These are phyloP conservation scores for Plectranthus barbatus DNA, from an alignment of 257 asterid genomes.

Conservation along the genomic window DNA sequence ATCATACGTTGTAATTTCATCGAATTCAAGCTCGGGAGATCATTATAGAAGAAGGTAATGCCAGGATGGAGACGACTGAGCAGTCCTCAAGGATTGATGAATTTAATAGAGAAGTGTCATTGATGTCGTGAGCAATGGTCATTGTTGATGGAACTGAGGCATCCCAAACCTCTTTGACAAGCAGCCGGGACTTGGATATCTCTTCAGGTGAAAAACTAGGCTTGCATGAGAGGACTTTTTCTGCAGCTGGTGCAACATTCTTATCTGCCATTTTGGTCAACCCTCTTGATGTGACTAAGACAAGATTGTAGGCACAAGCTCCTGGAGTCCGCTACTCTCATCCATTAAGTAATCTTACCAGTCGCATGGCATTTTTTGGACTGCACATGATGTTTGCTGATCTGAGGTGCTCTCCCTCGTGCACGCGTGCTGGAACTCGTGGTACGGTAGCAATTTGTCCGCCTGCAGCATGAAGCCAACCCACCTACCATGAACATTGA, in stretches of 20 bases:
- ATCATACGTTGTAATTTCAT: not conserved
- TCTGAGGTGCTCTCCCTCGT: slow-evolving; percentile 94
- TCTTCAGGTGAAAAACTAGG: slow-evolving; percentile 35
- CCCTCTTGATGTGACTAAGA: slow-evolving; percentile 91
- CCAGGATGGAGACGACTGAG: slow-evolving; percentile 35
- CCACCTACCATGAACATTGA: no score
- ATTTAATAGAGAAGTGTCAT: slow-evolving; percentile 23
- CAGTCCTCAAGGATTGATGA: slow-evolving; percentile 30
- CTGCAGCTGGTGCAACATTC: slow-evolving; percentile 94
- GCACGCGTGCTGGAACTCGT: slow-evolving; percentile 89
- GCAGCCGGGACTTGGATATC: slow-evolving; percentile 5
- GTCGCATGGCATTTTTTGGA: slow-evolving; percentile 89
- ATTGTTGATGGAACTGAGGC: slow-evolving; percentile 30
- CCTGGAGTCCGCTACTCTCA: slow-evolving; percentile 72
- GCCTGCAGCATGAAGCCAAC: no score
- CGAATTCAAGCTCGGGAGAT: slow-evolving; percentile 15
- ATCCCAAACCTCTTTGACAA: slow-evolving; percentile 21
- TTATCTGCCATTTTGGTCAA: slow-evolving; percentile 79
- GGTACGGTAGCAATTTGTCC: slow-evolving; percentile 80
- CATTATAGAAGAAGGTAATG: slow-evolving; percentile 21
- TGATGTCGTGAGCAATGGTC: slow-evolving; percentile 45
- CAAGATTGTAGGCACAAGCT: slow-evolving; percentile 91
- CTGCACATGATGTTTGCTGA: slow-evolving; percentile 86
- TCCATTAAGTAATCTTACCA: slow-evolving; percentile 75
- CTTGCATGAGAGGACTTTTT: slow-evolving; percentile 50